Evolutionary conservation across 306 rosid genomes (phyloP), one percentile per base, ranked within the genome.

Genomic region (Datisca glomerata): DNA sequence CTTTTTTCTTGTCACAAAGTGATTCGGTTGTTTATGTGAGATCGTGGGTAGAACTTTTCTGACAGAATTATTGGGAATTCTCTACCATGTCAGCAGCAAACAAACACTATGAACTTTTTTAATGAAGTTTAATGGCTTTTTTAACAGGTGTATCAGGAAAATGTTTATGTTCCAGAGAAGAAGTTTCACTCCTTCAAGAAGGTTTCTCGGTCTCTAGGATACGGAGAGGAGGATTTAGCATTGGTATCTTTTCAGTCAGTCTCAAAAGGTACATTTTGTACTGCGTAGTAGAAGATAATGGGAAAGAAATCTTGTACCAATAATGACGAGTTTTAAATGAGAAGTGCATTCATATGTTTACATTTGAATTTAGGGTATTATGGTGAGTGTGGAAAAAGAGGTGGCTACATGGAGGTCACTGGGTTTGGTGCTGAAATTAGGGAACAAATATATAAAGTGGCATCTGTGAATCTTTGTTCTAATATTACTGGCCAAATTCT

Each of bases 351-450:
- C 33, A 8, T 55, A 51, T 61, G 20, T 47, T 42, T 32, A 8
- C 47, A 12, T 17, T 31, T 64, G 57, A 35, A 8, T 57, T 41
- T 63, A 86, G 96, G 94, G 45, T 81, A 71, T 59, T 22, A 86
- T 25, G 94, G 96, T 21, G 96, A 86, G 71, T 86, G 96, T 53
- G 94, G 96, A 34, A 86, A 81, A 51, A 68, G 94, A 61, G 96
- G 96, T 53, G 96, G 96, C 27, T 86, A 86, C 59, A 86, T 81
- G 96, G 94, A 81, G 62, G 71, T 79, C 54, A 79, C 96, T 21
- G 96, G 96, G 8, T 79, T 86, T 49, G 64, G 78, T 65, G 36
- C 84, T 41, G 93, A 73, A 3, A 71, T 81, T 57, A 73, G 80
- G 63, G 96, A 86, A 41, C 96, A 86, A 63, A 61, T 86, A 46